Conservation (phyloP, 2,329 filamentous ascomycete genomes). For the Cercospora brassicicola region DNA sequence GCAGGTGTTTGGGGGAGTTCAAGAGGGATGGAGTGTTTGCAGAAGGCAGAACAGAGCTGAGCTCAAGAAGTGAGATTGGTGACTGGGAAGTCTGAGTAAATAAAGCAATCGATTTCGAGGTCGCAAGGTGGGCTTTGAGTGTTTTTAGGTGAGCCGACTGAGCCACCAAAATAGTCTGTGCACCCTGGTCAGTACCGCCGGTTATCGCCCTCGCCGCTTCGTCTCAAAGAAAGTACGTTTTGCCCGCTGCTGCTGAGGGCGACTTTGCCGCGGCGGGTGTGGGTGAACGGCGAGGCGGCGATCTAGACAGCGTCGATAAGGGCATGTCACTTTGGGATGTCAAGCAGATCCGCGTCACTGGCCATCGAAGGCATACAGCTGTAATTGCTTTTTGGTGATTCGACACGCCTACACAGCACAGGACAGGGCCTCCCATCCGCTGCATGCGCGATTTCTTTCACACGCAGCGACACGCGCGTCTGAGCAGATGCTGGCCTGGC, state of each 20-base stretch:
- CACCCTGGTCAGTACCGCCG: conserved; percentile 10
- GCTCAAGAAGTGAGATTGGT: conserved; percentile 5
- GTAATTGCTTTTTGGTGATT: conserved; percentile 6
- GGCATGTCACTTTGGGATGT: conserved; percentile 8
- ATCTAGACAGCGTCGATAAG: conserved; percentile 13
- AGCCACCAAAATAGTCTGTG: conserved; percentile 10
- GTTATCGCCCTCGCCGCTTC: conserved; percentile 2
- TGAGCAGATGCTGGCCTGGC: neutral
- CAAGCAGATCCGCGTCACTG: conserved; percentile 11
- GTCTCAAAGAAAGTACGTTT: neutral
- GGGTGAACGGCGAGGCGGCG: conserved; percentile 10
- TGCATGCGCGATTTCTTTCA: neutral
- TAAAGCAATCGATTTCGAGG: conserved; percentile 5
- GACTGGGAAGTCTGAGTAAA: neutral
- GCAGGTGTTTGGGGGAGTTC: neutral
- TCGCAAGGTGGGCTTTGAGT: conserved; percentile 11
- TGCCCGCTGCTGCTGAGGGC: neutral
- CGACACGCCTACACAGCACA: neutral
- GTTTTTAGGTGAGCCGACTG: conserved; percentile 13
- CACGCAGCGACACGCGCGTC: neutral
- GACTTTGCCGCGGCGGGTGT: conserved; percentile 2
- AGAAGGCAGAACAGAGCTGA: conserved; percentile 2
- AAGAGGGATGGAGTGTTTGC: neutral
- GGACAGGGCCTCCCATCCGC: neutral
- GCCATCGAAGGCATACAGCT: conserved; percentile 1